These are phyloP conservation scores for Tolypocladium album DNA, from an alignment of 2,329 filamentous ascomycete genomes.

Conservation along the genomic window DNA sequence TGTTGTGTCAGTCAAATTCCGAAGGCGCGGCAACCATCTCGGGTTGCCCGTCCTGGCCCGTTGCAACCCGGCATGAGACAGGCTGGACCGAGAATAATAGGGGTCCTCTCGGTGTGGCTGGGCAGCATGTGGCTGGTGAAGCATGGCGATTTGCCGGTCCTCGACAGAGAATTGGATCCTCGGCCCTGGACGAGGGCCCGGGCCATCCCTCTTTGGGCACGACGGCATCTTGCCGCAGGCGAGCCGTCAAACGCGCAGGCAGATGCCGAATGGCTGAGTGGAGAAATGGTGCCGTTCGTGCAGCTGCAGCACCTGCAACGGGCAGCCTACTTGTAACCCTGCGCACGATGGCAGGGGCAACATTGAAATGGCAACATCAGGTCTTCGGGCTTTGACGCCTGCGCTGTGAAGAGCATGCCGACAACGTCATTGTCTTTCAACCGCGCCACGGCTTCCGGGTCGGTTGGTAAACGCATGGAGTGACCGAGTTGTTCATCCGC, in stretches of 20 bases:
- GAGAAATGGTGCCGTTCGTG: neutral
- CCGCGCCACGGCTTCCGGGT: no score
- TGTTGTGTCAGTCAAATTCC: neutral
- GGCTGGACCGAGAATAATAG: neutral
- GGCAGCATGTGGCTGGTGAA: neutral
- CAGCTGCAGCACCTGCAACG: neutral
- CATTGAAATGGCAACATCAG: neutral
- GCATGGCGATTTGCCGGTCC: neutral
- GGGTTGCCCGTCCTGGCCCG: slow-evolving; percentile 1
- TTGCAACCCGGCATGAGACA: slow-evolving; percentile 1
- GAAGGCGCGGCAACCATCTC: neutral
- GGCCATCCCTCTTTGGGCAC: neutral
- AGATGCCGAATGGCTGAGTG: neutral
- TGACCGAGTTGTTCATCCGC: neutral
- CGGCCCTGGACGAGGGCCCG: neutral
- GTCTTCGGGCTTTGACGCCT: neutral
- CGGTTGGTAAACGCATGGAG: neutral
- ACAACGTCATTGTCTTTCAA: neutral
- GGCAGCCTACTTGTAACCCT: no score
- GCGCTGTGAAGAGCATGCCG: neutral
- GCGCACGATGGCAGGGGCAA: neutral
- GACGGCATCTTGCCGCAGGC: neutral
- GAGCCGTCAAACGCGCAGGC: neutral
- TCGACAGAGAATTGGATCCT: neutral
- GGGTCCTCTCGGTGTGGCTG: neutral